Evolutionary conservation across 78 protist genomes (phyloP).

Genomic region (Mantamonas sphyraenae): DNA sequence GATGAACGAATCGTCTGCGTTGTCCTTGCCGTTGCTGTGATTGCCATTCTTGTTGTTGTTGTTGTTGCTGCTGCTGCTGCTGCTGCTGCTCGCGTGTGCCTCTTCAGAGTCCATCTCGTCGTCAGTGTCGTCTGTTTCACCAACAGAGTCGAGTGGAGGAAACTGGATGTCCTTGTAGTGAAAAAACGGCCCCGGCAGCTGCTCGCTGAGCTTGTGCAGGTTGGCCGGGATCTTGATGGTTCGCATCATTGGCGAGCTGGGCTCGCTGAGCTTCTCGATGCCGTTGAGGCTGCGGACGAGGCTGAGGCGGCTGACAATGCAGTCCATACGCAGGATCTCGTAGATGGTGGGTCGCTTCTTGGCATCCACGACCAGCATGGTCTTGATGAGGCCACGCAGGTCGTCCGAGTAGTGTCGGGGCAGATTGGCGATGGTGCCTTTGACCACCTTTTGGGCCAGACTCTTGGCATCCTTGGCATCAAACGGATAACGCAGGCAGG

Average conservation of each 20-base stretch:
- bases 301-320: background rate
- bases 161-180: too few species aligned
- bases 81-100: too few species aligned
- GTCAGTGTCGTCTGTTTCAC: too few species aligned
- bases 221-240: background rate
- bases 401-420: background rate
- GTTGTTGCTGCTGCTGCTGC: too few species aligned
- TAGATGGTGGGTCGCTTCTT: slow-evolving; percentile 1
- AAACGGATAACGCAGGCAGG: slow-evolving; percentile 39
- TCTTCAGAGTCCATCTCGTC: too few species aligned
- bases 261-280: background rate
- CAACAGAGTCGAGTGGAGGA: too few species aligned
- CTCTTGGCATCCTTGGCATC: slow-evolving; percentile 4
- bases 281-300: background rate
- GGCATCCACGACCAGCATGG: background rate
- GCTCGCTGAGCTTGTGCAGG: background rate
- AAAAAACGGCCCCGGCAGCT: too few species aligned
- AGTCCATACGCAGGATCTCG: background rate
- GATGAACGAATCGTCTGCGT: too few species aligned
- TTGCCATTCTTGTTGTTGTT: too few species aligned
- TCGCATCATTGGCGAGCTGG: background rate
- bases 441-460: slow-evolving; percentile 24
- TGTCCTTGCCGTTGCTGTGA: too few species aligned
- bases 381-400: background rate
- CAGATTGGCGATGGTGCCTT: slow-evolving; percentile 9